Evolutionary conservation across 2,329 filamentous ascomycete genomes (phyloP), one percentile per base, ranked within the genome.

Genomic region (Ophidiomyces ophidiicola): DNA sequence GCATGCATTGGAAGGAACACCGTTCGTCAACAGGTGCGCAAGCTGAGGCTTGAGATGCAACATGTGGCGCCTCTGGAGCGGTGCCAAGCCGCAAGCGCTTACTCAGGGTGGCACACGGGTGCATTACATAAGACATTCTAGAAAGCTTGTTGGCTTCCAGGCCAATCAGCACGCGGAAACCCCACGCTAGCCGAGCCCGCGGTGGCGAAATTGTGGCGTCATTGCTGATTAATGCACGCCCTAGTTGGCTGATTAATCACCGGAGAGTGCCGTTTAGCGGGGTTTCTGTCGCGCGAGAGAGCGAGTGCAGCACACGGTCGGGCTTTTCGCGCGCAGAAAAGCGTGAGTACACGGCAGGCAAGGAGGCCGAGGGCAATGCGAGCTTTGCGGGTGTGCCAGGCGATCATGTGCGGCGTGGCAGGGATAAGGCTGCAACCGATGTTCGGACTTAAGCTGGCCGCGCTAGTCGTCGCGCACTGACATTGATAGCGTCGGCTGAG

Each of bases 381-480:
- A 14, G 18, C 14, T 31, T 31, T 7, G 8, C 14, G 29, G 11
- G 21, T 19, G 10, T n/a, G n/a, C n/a, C n/a, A n/a, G n/a, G n/a
- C 6, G 21, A 32, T 23, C 26, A 37, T 15, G 25, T 31, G 25
- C 25, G 23, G 5, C 12, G 7, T n/a, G 19, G 6, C 25, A 37
- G 35, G 35, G 35, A 31, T 28, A 15, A 11, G 37, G 29, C 29
- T 26, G 15, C 10, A 26, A 32, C 20, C 15, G 18, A 23, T n/a
- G 7, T 19, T 39, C 21, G 37, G 37, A 39, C 21, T 39, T 39
- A 25, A 39, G 35, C 35, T 39, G 26, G 36, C n/a, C n/a, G n/a
- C n/a, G n/a, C n/a, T n/a, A n/a, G n/a, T 18, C 6, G 32, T 34
- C 7, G 32, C 3, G 7, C 10, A 26, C 14, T 17, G 14, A 10